A percentile compares a stretch with the other conserved stretches of the same genome.
phyloP scores from a whole-genome alignment of 2,329 filamentous ascomycete genomes.

The Colletotrichum tanaceti region DNA sequence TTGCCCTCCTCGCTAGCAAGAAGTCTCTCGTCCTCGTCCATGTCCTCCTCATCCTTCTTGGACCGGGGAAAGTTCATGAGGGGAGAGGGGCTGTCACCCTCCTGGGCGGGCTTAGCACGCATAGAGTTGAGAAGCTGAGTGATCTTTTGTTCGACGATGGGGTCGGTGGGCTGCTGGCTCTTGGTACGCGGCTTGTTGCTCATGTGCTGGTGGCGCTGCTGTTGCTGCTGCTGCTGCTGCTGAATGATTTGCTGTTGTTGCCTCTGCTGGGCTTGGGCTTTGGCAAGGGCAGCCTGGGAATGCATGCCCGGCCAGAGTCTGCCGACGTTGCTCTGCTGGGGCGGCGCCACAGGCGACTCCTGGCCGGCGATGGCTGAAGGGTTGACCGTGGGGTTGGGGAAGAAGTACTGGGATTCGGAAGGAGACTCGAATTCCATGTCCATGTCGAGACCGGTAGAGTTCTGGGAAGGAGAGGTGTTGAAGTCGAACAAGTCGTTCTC shows the following conservation, averaged over 20 bases:
- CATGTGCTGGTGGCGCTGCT: slow-evolving; percentile 60
- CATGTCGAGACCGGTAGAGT: slow-evolving; percentile 70
- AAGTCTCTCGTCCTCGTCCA: slow-evolving; percentile 96
- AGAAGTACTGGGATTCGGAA: slow-evolving; percentile 73
- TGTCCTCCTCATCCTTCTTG: slow-evolving; percentile 97
- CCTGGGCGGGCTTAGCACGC: slow-evolving; percentile 76
- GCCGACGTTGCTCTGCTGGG: slow-evolving; percentile 68
- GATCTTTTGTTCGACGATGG: slow-evolving; percentile 90
- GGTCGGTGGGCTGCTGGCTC: slow-evolving; percentile 68
- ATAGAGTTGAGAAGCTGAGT: slow-evolving; percentile 93
- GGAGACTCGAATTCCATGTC: slow-evolving; percentile 69
- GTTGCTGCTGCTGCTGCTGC: slow-evolving; percentile 58
- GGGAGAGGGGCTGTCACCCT: slow-evolving; percentile 55
- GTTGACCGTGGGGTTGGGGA: slow-evolving; percentile 70
- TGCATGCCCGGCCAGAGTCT: slow-evolving; percentile 95
- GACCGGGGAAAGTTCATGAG: slow-evolving; percentile 76
- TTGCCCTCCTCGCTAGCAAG: slow-evolving; percentile 98
- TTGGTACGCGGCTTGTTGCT: slow-evolving; percentile 61
- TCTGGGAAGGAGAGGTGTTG: slow-evolving; percentile 73
- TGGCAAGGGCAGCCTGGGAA: slow-evolving; percentile 85
- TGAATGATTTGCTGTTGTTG: slow-evolving; percentile 66
- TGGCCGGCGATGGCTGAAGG: slow-evolving; percentile 76
- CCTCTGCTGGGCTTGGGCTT: slow-evolving; percentile 75
- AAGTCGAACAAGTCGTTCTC: slow-evolving; percentile 79
- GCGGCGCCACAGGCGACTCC: slow-evolving; percentile 62